Percentiles rank a stretch among this genome's conserved stretches.
Conservation (phyloP, 2,329 filamentous ascomycete genomes). For the Stemphylium beticola region DNA sequence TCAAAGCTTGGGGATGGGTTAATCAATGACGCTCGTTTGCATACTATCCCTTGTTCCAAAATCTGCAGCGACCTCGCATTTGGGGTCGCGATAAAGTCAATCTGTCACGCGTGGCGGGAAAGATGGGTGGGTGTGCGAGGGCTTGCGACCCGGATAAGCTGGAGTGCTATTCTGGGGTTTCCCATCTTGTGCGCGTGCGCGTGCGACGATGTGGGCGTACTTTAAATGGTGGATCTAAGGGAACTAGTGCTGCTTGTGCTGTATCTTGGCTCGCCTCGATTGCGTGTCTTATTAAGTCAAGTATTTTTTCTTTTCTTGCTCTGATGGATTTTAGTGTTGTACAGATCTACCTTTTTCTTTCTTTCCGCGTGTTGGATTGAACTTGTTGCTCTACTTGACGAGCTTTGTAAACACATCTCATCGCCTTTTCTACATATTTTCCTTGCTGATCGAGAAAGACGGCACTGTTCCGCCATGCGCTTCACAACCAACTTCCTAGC, state of each 20-base stretch:
- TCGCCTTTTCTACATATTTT: background rate
- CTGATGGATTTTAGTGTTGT: background rate
- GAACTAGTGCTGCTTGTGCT: constrained; percentile 21
- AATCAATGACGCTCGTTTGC: constrained; percentile 27
- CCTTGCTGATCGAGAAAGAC: background rate
- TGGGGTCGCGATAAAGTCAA: constrained; percentile 21
- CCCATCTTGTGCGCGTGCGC: constrained; percentile 31
- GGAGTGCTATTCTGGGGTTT: constrained; percentile 24
- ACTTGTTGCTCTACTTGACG: too few species aligned
- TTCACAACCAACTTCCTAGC: constrained; percentile 22
- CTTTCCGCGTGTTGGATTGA: background rate
- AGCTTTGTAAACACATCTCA: too few species aligned
- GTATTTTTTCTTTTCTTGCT: constrained; percentile 6
- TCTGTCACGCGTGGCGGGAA: constrained; percentile 36
- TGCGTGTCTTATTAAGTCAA: constrained; percentile 28
- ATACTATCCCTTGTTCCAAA: constrained; percentile 10
- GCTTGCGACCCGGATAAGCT: constrained; percentile 15
- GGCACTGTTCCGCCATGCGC: constrained; percentile 26
- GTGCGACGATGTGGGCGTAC: constrained; percentile 31
- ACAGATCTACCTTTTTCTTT: too few species aligned
- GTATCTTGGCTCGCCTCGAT: constrained; percentile 32
- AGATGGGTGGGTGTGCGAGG: too few species aligned
- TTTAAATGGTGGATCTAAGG: constrained; percentile 27
- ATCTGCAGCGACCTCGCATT: constrained; percentile 20
- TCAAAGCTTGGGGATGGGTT: too few species aligned